phyloP scores from a whole-genome alignment of 805 yeast genomes.

The Candida glaebosa region DNA sequence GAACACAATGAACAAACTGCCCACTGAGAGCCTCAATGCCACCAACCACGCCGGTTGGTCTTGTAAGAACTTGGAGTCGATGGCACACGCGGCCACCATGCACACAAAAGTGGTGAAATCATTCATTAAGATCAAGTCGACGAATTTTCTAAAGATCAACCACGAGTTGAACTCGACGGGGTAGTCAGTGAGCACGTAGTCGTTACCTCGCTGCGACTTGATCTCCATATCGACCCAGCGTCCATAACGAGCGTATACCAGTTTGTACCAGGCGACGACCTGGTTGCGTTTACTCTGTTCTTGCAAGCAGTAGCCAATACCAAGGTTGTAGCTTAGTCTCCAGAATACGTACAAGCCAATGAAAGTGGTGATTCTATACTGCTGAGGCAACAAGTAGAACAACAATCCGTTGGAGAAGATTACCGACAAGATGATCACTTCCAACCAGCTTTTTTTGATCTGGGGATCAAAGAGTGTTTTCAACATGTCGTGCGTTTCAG shows the following conservation, averaged over 20 bases:
- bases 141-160: constrained; percentile 74
- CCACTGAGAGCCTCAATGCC: constrained; percentile 52
- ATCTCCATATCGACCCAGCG: constrained; percentile 20
- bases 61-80: constrained; percentile 35
- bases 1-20: constrained; percentile 61
- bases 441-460: constrained; percentile 63
- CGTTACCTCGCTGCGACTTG: constrained; percentile 35
- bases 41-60: constrained; percentile 43
- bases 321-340: constrained; percentile 73
- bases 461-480: constrained; percentile 77
- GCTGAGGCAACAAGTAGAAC: constrained; percentile 24
- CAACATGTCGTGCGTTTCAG: constrained; percentile 80
- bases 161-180: constrained; percentile 83
- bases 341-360: constrained; percentile 62
- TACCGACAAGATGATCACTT: constrained; percentile 50
- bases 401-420: constrained; percentile 30
- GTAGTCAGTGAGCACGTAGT: constrained; percentile 23
- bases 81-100: constrained; percentile 51
- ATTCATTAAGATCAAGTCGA: constrained; percentile 79
- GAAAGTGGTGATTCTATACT: constrained; percentile 35
- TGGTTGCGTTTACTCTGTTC: constrained; percentile 59
- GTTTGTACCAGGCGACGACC: constrained; percentile 43
- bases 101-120: constrained; percentile 76
- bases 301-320: constrained; percentile 69
- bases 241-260: constrained; percentile 21